Evolutionary conservation across 2,329 filamentous ascomycete genomes (phyloP), one percentile per base, ranked within the genome.

Genomic region (Pezicula rhizophila): DNA sequence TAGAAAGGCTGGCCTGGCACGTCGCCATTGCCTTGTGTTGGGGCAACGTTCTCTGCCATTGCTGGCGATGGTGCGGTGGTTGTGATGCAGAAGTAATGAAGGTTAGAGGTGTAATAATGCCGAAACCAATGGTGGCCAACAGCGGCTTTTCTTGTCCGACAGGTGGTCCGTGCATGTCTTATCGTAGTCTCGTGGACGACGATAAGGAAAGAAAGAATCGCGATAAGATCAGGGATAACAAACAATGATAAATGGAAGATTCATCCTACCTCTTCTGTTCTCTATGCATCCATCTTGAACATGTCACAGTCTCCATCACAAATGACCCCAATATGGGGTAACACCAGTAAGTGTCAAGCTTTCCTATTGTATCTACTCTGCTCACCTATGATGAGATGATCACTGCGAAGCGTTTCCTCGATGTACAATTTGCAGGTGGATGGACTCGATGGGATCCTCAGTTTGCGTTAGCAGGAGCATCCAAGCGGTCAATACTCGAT

Each of bases 1-100:
- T 89, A 89, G 68, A 85, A 89, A 15, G 84, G 82, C 45, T 70
- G 64, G 50, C 75, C 70, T 15, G 73, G 71, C 38, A 72, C 70
- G 56, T 79, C 75, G 25, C 68, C 63, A 15, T 59, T 59, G 4
- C 65, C 62, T 41, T 63, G 62, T 18, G 65, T 57, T 46, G 66
- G 64, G 14, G 71, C 66, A 31, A 67, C 66, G 50, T 73, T 78
- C 55, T 77, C 75, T 31, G 72, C 60, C 75, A 78, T 78, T 40
- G 8, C 25, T 11, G 35, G 35, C 35, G 35, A 15, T 38, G 3
- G 14, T 15, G 14, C n/a, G 6, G 8, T 15, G 14, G 35, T 38
- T 20, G n/a, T 38, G n/a, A 14, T 38, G n/a, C 35, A 38, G 35
- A 15, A 4, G 35, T 35, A 15, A 15, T 18, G 33, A 12, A 15